phyloP scores from a whole-genome alignment of 306 rosid genomes.

The Lathyrus oleraceus region DNA sequence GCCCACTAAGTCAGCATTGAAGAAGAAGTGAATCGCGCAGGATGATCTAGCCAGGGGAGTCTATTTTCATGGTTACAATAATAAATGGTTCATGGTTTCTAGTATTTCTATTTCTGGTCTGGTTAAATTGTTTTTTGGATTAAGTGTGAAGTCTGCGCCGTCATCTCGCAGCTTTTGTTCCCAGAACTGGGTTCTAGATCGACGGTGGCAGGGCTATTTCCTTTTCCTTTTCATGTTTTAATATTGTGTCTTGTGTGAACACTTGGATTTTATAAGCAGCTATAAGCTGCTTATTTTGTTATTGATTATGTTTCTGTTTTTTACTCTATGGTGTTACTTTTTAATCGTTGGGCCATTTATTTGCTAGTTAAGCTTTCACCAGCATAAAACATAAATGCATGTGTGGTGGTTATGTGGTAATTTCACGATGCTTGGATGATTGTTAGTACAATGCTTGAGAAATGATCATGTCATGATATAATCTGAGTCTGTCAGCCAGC shows the following conservation, averaged over 20 bases:
- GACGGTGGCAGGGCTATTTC: background rate
- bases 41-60: background rate
- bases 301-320: no score
- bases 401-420: no score
- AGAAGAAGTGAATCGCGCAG: constrained; percentile 73
- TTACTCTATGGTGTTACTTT: no score
- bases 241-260: background rate
- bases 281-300: no score
- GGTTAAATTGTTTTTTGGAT: background rate
- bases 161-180: constrained; percentile 34
- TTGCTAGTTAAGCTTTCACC: no score
- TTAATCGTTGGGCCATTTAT: no score
- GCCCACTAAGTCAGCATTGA: constrained; percentile 73
- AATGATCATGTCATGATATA: no score
- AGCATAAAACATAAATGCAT: no score
- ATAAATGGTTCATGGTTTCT: constrained; percentile 31
- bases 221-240: background rate
- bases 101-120: background rate
- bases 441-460: no score
- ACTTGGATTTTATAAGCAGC: background rate
- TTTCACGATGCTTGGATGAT: no score
- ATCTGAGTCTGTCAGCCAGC: no score
- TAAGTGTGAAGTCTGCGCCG: constrained; percentile 35
- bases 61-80: background rate
- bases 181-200: no score